Percentiles rank a stretch among this genome's conserved stretches.
These are phyloP conservation scores for Apium graveolens DNA, from an alignment of 129 eudicot species.

Conservation along the genomic window DNA sequence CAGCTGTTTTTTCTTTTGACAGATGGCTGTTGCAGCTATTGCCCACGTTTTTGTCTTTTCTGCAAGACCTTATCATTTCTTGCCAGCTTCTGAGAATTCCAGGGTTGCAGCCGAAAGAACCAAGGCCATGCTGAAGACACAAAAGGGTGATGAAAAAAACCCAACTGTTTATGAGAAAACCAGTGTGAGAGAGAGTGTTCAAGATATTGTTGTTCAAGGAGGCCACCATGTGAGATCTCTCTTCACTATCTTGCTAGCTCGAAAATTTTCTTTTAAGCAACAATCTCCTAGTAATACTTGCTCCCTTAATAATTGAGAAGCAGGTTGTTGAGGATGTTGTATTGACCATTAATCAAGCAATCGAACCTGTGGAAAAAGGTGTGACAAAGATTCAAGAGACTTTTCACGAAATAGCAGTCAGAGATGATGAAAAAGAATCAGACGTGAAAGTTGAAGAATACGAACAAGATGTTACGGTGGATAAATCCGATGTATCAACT, in stretches of 20 bases:
- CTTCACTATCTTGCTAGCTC: neutral
- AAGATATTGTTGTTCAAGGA: slow-evolving; percentile 90
- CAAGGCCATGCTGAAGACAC: slow-evolving; percentile 31
- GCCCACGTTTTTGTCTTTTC: slow-evolving; percentile 88
- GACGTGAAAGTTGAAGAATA: slow-evolving; percentile 58
- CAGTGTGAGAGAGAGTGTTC: slow-evolving; percentile 85
- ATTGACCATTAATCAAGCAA: slow-evolving; percentile 82
- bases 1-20: slow-evolving; percentile 2
- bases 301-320: neutral
- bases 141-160: slow-evolving; percentile 42
- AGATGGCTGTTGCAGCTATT: slow-evolving; percentile 95
- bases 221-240: slow-evolving; percentile 68
- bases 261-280: too few relatives aligned
- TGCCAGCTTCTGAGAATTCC: slow-evolving; percentile 41
- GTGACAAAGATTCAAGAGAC: slow-evolving; percentile 87
- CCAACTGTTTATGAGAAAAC: slow-evolving; percentile 46
- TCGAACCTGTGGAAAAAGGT: slow-evolving; percentile 88
- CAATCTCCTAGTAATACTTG: neutral
- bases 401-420: slow-evolving; percentile 55
- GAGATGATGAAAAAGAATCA: slow-evolving; percentile 33
- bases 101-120: slow-evolving; percentile 35
- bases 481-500: slow-evolving; percentile 12
- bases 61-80: slow-evolving; percentile 51
- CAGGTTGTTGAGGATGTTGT: slow-evolving; percentile 93
- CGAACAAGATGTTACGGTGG: slow-evolving; percentile 31